Percentiles rank a stretch among this genome's conserved stretches.
Conservation (phyloP, 2,329 filamentous ascomycete genomes). For the Dothistroma pini region DNA sequence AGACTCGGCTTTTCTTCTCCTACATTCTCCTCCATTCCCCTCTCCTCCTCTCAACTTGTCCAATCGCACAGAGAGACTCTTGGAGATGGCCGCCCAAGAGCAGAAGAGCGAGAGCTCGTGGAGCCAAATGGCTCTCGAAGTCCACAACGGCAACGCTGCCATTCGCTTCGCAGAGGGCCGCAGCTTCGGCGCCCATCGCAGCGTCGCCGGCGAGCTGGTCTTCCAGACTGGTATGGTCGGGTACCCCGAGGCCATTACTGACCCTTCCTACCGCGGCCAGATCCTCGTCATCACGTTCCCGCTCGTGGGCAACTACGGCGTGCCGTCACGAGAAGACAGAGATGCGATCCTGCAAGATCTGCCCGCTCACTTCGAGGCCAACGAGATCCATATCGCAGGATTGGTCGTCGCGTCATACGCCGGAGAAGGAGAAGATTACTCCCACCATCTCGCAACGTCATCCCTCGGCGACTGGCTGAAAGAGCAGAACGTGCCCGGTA, state of each 20-base stretch:
- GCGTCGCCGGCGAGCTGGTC: constrained; percentile 92
- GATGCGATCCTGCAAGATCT: constrained; percentile 82
- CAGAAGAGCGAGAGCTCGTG: constrained; percentile 25
- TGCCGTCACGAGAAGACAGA: constrained; percentile 78
- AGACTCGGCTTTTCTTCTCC: not conserved
- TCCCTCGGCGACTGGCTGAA: constrained; percentile 94
- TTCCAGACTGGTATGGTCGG: constrained; percentile 99
- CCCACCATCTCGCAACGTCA: constrained; percentile 85
- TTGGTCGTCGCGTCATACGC: constrained; percentile 88
- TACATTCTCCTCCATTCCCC: constrained; percentile 6
- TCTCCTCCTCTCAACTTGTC: constrained; percentile 8
- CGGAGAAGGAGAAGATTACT: constrained; percentile 93
- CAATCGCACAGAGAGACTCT: constrained; percentile 13
- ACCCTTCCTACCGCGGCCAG: constrained; percentile 85
- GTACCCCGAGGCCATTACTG: constrained; percentile 89
- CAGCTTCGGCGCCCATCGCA: constrained; percentile 95
- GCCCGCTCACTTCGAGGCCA: constrained; percentile 89
- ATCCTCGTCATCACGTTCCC: constrained; percentile 97
- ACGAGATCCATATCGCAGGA: constrained; percentile 88
- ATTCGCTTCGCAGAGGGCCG: constrained; percentile 73
- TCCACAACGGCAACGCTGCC: constrained; percentile 72
- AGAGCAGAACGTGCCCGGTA: constrained; percentile 88
- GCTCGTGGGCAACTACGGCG: constrained; percentile 94
- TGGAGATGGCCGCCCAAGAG: constrained; percentile 29
- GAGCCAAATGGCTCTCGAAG: constrained; percentile 70